A percentile compares a stretch with the other conserved stretches of the same genome.
These are phyloP conservation scores for Carex cristatella DNA, from an alignment of 176 grass and related monocot species.

Conservation along the genomic window DNA sequence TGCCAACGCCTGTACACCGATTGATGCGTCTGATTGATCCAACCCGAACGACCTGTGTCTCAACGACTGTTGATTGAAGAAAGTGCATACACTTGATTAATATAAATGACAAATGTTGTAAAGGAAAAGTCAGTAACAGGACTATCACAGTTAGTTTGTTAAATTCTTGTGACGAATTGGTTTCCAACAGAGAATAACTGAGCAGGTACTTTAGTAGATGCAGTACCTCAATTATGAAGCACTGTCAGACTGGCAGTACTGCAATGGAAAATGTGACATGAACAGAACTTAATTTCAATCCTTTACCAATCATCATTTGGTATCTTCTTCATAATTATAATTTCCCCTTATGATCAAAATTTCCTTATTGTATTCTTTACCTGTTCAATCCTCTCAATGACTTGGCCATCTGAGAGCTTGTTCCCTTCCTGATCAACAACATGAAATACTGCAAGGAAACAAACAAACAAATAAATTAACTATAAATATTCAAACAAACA, in stretches of 20 bases:
- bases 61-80: slow-evolving; percentile 36
- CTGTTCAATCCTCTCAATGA: slow-evolving; percentile 48
- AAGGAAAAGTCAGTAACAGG: not conserved
- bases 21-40: not conserved
- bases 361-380: slow-evolving; percentile 15
- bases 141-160: not conserved
- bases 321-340: not conserved
- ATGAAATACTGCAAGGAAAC: slow-evolving; percentile 57
- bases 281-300: not conserved
- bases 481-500: not conserved
- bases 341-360: not conserved
- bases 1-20: not conserved
- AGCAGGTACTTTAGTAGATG: not conserved
- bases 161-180: not conserved
- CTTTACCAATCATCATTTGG: not conserved
- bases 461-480: slow-evolving; percentile 15
- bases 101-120: not conserved
- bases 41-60: slow-evolving; percentile 26
- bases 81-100: not conserved
- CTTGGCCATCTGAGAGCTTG: slow-evolving; percentile 34
- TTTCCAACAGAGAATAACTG: not conserved
- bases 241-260: not conserved
- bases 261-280: not conserved
- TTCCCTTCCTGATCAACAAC: slow-evolving; percentile 52
- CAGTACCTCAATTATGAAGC: not conserved